Conservation (phyloP, 2,329 filamentous ascomycete genomes). For the Chrysosporium queenslandicum region DNA sequence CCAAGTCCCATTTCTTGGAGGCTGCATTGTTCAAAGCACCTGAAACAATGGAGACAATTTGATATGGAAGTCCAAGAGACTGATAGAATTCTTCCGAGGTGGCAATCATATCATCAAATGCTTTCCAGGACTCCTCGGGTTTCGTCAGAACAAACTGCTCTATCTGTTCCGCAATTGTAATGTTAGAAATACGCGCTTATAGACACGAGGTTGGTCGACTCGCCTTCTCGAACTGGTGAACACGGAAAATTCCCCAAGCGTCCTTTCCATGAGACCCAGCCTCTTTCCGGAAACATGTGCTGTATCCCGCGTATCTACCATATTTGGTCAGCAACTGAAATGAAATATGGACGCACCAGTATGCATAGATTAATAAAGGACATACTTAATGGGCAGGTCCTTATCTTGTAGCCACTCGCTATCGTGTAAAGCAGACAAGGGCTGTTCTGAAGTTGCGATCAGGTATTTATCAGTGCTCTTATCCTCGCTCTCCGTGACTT, state of each 20-base stretch:
- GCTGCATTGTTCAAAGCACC: constrained; percentile 84
- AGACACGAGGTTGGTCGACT: constrained; percentile 5
- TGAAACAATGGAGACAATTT: constrained; percentile 89
- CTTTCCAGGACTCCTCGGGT: constrained; percentile 83
- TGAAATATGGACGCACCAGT: background rate
- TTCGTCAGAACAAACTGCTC: constrained; percentile 74
- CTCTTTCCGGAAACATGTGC: constrained; percentile 91
- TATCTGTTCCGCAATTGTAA: constrained; percentile 37
- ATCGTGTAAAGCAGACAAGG: constrained; percentile 82
- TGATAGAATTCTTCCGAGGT: constrained; percentile 93
- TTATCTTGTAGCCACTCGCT: constrained; percentile 83
- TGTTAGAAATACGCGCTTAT: constrained; percentile 12
- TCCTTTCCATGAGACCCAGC: constrained; percentile 85
- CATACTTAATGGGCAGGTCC: constrained; percentile 76
- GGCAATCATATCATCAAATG: constrained; percentile 85
- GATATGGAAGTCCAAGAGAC: constrained; percentile 78
- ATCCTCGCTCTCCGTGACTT: constrained; percentile 75
- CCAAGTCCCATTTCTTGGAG: constrained; percentile 88
- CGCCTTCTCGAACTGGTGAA: constrained; percentile 95
- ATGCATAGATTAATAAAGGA: background rate
- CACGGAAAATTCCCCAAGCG: constrained; percentile 95
- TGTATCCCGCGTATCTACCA: constrained; percentile 68
- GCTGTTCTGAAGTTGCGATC: constrained; percentile 85
- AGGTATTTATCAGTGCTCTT: constrained; percentile 76
- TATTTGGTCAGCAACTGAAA: background rate